Percentiles rank a stretch among this genome's conserved stretches.
Conservation (phyloP, 1,139 yeast genomes). For the Candida gigantensis region DNA sequence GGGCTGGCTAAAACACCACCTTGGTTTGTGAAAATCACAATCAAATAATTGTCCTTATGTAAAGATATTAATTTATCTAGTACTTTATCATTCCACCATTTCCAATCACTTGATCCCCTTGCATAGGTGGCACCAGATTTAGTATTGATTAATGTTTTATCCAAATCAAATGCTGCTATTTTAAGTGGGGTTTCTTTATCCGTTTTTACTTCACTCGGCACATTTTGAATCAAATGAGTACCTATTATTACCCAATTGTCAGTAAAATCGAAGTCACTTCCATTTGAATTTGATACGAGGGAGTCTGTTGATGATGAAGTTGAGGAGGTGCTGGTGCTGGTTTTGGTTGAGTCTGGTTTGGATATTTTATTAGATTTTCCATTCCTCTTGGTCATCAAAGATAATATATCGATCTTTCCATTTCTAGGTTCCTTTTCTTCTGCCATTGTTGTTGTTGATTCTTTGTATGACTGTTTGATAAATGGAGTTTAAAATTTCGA, state of each 20-base stretch:
- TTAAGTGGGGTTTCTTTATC: constrained; percentile 20
- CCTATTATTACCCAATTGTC: constrained; percentile 31
- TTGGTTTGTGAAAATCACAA: constrained; percentile 85
- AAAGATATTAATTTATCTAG: constrained; percentile 27
- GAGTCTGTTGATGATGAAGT: background rate
- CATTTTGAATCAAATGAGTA: constrained; percentile 35
- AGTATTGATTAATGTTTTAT: constrained; percentile 66
- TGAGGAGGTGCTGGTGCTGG: too few relatives aligned
- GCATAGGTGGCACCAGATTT: constrained; percentile 60
- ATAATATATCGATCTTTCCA: too few relatives aligned
- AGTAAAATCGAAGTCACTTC: background rate
- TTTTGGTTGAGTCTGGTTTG: too few relatives aligned
- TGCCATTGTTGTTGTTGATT: too few relatives aligned
- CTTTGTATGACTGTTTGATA: too few relatives aligned
- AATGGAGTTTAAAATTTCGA: too few relatives aligned
- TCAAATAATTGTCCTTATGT: constrained; percentile 27
- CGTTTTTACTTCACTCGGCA: constrained; percentile 22
- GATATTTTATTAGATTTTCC: too few relatives aligned
- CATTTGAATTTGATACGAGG: background rate
- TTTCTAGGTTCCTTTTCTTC: too few relatives aligned
- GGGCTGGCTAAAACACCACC: constrained; percentile 55
- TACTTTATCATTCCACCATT: constrained; percentile 47
- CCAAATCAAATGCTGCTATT: constrained; percentile 76
- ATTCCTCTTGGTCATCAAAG: too few relatives aligned
- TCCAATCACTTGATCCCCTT: constrained; percentile 66